phyloP scores from a whole-genome alignment of 164 flowering plant genomes.

The Vitis amurensis region DNA sequence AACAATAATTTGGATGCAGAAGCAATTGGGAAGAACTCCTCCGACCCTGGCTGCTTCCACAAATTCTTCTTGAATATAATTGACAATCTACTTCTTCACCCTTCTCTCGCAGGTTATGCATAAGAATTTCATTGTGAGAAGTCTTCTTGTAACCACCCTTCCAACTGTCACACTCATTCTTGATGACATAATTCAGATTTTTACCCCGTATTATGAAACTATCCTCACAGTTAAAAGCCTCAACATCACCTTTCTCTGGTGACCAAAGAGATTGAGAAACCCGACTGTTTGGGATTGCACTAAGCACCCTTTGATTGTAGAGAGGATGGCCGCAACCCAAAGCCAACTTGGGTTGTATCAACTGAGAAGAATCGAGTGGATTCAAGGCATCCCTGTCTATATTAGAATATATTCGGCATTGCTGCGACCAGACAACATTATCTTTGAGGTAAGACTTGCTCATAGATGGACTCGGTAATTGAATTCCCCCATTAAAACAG shows the following conservation, averaged over 20 bases:
- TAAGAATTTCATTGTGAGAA: constrained; percentile 1
- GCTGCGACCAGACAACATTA: constrained; percentile 10
- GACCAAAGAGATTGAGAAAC: constrained; percentile 11
- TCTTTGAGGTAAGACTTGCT: constrained; percentile 26
- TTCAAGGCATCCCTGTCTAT: constrained; percentile 9
- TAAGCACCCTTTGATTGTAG: constrained; percentile 9
- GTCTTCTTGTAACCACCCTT: constrained; percentile 22
- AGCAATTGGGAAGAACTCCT: constrained; percentile 16
- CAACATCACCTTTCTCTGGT: constrained; percentile 2
- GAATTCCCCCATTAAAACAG: constrained; percentile 9
- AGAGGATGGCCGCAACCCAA: constrained; percentile 14
- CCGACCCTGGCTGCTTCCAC: constrained; percentile 19
- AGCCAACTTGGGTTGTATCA: constrained; percentile 8
- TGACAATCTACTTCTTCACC: constrained; percentile 19
- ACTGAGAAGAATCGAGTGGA: constrained; percentile 18
- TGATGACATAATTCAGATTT: constrained; percentile 20
- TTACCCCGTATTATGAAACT: constrained; percentile 49
- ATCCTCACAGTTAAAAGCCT: constrained; percentile 40
- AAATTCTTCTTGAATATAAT: constrained; percentile 6
- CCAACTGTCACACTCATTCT: constrained; percentile 13
- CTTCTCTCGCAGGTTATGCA: constrained; percentile 16
- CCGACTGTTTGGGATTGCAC: constrained; percentile 14
- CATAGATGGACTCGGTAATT: constrained; percentile 1
- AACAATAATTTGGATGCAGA: constrained; percentile 27
- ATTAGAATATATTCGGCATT: constrained; percentile 13